phyloP scores from a whole-genome alignment of 2,329 filamentous ascomycete genomes.

The Diaporthe aspalathi region DNA sequence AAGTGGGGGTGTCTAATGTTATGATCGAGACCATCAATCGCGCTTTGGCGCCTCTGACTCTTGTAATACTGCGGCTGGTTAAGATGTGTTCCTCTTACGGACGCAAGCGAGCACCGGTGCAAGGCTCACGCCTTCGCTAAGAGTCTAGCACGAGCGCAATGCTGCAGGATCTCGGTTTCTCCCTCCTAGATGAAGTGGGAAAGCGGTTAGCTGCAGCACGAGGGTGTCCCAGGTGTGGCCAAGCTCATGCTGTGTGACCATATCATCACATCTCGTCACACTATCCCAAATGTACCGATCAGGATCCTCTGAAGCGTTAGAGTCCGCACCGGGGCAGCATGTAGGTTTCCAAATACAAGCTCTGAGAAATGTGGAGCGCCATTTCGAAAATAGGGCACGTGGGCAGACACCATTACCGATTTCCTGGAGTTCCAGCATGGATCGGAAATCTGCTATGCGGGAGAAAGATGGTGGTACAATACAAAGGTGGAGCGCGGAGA shows the following conservation, averaged over 20 bases:
- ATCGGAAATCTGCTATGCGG: constrained; percentile 18
- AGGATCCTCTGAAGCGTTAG: not conserved
- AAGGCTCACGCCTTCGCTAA: not conserved
- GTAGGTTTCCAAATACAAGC: not conserved
- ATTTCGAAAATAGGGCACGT: not conserved
- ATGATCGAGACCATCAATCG: not conserved
- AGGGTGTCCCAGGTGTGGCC: constrained; percentile 23
- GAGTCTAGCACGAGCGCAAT: constrained; percentile 34
- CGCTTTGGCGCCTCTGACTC: not conserved
- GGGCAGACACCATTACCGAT: not conserved
- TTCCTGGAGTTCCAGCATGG: constrained; percentile 20
- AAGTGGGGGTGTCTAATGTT: not conserved
- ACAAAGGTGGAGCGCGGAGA: constrained; percentile 30
- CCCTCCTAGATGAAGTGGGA: constrained; percentile 37
- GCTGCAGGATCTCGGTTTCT: constrained; percentile 40
- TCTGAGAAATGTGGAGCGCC: not conserved
- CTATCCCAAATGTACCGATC: not conserved
- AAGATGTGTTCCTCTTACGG: constrained; percentile 29
- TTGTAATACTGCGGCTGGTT: constrained; percentile 20
- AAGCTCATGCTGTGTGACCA: constrained; percentile 36
- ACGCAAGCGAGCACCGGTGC: constrained; percentile 28
- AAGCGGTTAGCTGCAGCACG: constrained; percentile 34
- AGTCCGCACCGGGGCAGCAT: not conserved
- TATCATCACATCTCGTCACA: constrained; percentile 11
- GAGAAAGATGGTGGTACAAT: constrained; percentile 12